phyloP scores from a whole-genome alignment of 140 eudicot genomes.

The Senecio squalidus region DNA sequence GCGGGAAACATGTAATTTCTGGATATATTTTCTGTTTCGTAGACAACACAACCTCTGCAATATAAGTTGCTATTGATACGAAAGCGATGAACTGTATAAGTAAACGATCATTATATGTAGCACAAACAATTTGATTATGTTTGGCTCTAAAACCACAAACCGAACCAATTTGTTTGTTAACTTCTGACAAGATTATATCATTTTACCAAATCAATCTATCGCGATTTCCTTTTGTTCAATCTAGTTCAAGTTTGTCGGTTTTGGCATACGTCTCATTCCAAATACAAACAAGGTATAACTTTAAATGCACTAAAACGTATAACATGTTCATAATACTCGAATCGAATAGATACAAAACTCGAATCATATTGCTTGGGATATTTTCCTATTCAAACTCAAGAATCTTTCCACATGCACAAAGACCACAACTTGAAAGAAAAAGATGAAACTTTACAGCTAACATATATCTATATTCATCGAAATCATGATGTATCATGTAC shows the following conservation, averaged over 20 bases:
- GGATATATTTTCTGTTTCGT: no score
- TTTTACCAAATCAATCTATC: background rate
- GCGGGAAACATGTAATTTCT: no score
- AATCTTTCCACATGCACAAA: conserved; percentile 27
- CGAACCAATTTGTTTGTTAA: no score
- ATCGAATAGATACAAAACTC: background rate
- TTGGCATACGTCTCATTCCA: background rate
- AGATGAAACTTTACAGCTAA: conserved; percentile 21
- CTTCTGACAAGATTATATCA: background rate
- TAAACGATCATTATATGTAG: no score
- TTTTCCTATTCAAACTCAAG: conserved; percentile 12
- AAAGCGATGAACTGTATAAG: no score
- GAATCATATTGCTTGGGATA: conserved; percentile 24
- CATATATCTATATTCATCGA: conserved; percentile 9
- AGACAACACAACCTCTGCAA: no score
- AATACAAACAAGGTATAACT: background rate
- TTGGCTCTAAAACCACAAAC: no score
- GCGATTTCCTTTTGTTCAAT: background rate
- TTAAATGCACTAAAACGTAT: background rate
- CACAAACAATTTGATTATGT: no score
- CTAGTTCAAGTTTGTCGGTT: no score
- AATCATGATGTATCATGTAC: background rate
- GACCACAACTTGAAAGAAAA: background rate
- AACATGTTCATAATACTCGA: background rate
- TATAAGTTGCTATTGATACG: no score